Evolutionary conservation across 1,284 basidiomycete genomes (phyloP), one percentile per base, ranked within the genome.

Genomic region (Trichosporon ovoides): DNA sequence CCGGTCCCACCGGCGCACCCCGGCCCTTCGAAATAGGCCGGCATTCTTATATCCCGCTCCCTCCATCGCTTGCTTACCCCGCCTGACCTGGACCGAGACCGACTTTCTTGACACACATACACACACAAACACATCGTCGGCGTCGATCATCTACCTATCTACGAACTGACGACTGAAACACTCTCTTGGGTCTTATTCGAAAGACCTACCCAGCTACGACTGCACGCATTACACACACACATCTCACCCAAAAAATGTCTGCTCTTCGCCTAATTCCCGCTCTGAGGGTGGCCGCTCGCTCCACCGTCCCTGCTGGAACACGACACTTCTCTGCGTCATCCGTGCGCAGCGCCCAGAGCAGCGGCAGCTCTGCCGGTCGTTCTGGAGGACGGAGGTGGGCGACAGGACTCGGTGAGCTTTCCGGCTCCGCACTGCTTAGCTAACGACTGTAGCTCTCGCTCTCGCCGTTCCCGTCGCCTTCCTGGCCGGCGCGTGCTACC

Each of bases 401-500:
- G 14, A 48, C 43, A 11, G 43, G 43, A 3, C 43, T 48, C 5
- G 43, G 43, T 48, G n/a, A 14, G 43, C 28, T 28, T 14, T 1
- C 20, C 20, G n/a, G 3, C 40, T 7, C n/a, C 14, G 20, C 24
- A 13, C 7, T 13, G 22, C 19, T n/a, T n/a, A 48, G 43, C 43
- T 48, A 22, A 48, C 43, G 18, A 49, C 16, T 48, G n/a, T 53
- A 75, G 73, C 67, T 14, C 53, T 75, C 24, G 64, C 64, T 20
- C 55, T 75, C 46, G 69, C 75, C 14, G 64, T 77, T 54, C 70
- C 71, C 14, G 62, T 66, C 10, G 64, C 66, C 28, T 78, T 72
- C 63, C 54, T 77, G 35, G 60, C 80, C 12, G 87, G 87, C 16
- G 81, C 84, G 11, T 71, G 87, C 51, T 87, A 84, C 72, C 87